Percentiles rank a stretch among this genome's conserved stretches.
Evolutionary conservation across 2,329 filamentous ascomycete species (phyloP).

Genomic region (Trichoderma sp.): DNA sequence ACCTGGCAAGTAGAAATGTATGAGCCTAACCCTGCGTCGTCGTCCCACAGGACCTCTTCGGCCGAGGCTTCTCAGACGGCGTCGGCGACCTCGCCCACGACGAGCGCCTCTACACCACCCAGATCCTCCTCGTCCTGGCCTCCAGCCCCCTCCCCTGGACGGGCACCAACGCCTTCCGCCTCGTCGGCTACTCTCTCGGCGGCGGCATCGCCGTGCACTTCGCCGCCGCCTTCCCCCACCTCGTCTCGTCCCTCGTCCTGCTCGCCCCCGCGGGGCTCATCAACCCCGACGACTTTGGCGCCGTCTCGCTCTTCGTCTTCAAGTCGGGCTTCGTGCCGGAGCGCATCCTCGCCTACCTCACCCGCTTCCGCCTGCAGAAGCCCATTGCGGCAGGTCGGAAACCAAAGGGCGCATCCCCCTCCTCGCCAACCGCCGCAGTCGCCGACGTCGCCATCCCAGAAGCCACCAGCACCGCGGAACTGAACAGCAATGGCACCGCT

Average conservation of each 20-base stretch:
- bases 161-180: conserved; percentile 57
- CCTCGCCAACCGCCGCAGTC: conserved; percentile 30
- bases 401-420: conserved; percentile 24
- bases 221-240: conserved; percentile 68
- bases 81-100: conserved; percentile 71
- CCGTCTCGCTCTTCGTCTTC: conserved; percentile 54
- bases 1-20: too few species aligned
- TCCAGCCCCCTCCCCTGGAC: conserved; percentile 73
- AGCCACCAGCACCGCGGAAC: conserved; percentile 38
- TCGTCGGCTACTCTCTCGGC: conserved; percentile 81
- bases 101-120: conserved; percentile 69
- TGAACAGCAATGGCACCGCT: conserved; percentile 25
- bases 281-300: conserved; percentile 55
- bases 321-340: conserved; percentile 58
- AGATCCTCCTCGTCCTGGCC: conserved; percentile 70
- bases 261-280: conserved; percentile 80
- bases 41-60: conserved; percentile 62
- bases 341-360: conserved; percentile 52
- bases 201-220: conserved; percentile 78
- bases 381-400: conserved; percentile 51
- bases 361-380: conserved; percentile 51
- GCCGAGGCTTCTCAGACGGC: conserved; percentile 67
- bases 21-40: too few species aligned
- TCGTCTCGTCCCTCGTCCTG: conserved; percentile 71
- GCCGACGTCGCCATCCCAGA: conserved; percentile 50